phyloP scores from a whole-genome alignment of 352 stramenopile species.

The Bremia lactucae region DNA sequence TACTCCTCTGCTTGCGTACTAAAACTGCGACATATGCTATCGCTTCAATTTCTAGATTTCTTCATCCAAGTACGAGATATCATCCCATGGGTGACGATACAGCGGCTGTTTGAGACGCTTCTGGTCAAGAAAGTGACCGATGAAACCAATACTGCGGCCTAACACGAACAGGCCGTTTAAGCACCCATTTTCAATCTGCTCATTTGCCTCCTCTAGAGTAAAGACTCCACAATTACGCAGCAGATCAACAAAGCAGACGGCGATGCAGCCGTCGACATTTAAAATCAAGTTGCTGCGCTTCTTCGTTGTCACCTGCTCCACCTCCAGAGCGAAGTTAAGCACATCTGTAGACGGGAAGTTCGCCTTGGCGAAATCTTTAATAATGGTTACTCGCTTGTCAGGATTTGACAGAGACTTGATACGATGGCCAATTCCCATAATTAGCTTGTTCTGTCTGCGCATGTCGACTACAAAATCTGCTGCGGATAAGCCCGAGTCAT shows the following conservation, averaged over 20 bases:
- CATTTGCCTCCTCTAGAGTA: conserved; percentile 86
- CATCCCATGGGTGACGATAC: conserved; percentile 96
- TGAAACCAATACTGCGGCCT: conserved; percentile 84
- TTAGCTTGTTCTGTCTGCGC: conserved; percentile 91
- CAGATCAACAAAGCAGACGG: conserved; percentile 94
- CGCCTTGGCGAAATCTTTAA: conserved; percentile 91
- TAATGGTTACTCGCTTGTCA: conserved; percentile 94
- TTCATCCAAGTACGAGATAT: conserved; percentile 93
- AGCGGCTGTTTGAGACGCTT: conserved; percentile 95
- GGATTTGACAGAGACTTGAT: conserved; percentile 94
- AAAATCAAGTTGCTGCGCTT: conserved; percentile 96
- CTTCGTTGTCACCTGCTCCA: conserved; percentile 95
- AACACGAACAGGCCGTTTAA: conserved; percentile 92
- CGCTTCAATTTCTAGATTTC: conserved; percentile 36
- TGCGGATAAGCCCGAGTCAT: conserved; percentile 82
- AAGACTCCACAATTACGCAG: conserved; percentile 87
- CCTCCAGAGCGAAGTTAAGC: conserved; percentile 91
- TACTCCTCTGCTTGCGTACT: conserved; percentile 23
- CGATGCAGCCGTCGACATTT: conserved; percentile 96
- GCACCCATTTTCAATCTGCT: conserved; percentile 91
- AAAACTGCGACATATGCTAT: conserved; percentile 14
- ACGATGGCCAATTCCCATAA: conserved; percentile 95
- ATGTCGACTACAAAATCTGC: conserved; percentile 91
- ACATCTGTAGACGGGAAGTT: conserved; percentile 91
- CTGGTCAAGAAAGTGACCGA: conserved; percentile 95